These are phyloP conservation scores for Prunus mongolica DNA, from an alignment of 306 rosid genomes.

Conservation along the genomic window DNA sequence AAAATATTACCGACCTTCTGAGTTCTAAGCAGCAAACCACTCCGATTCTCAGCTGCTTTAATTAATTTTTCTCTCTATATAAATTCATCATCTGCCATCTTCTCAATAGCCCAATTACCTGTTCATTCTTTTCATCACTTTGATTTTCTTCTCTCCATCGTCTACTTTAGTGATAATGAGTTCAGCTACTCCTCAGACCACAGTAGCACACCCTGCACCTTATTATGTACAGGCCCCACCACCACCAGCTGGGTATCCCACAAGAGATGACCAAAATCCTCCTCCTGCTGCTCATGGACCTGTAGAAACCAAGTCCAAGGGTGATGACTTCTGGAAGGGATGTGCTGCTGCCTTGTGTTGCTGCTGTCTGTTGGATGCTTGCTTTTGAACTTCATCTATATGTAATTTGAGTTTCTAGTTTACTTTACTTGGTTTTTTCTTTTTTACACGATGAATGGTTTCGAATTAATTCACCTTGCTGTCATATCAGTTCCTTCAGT, in stretches of 20 bases:
- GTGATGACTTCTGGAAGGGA: conserved; percentile 18
- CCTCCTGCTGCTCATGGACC: not conserved
- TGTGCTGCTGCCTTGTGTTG: conserved; percentile 13
- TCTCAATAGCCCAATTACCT: not conserved
- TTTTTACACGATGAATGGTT: not conserved
- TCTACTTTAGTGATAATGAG: not conserved
- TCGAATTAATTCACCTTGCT: too few species aligned
- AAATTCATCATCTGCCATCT: not conserved
- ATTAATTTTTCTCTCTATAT: not conserved
- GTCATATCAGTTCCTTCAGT: too few species aligned
- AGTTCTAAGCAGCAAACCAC: not conserved
- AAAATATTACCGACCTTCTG: not conserved
- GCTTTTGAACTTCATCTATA: not conserved
- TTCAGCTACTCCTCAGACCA: not conserved
- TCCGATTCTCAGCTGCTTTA: not conserved
- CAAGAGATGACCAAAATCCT: not conserved
- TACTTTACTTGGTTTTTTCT: not conserved
- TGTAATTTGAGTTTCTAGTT: not conserved
- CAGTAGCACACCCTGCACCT: not conserved
- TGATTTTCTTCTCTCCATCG: not conserved
- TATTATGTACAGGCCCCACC: not conserved
- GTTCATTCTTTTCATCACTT: not conserved
- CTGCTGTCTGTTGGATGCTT: conserved; percentile 14
- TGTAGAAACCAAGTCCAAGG: conserved; percentile 12
- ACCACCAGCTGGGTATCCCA: conserved; percentile 3